These are phyloP conservation scores for Canna indica DNA, from an alignment of 176 grass and related monocot genomes.

Conservation along the genomic window DNA sequence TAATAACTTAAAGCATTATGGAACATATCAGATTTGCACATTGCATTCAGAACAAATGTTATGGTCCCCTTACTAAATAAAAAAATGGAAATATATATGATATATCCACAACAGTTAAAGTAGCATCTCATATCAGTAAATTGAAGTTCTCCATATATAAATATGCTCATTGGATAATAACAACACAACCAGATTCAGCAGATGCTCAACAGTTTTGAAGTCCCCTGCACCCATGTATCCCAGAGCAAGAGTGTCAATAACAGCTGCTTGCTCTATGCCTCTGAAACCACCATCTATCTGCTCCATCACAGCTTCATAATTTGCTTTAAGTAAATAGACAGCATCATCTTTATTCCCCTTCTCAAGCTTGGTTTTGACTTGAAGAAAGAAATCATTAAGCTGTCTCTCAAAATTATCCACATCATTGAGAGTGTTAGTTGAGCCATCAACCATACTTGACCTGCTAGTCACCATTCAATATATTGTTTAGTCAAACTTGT, in stretches of 20 bases:
- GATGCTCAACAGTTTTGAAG: constrained; percentile 20
- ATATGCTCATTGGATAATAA: not conserved
- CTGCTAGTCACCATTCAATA: constrained; percentile 21
- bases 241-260: constrained; percentile 34
- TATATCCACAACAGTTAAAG: not conserved
- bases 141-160: not conserved
- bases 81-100: not conserved
- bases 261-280: constrained; percentile 34
- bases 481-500: not conserved
- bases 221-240: constrained; percentile 25
- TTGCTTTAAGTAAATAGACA: constrained; percentile 27
- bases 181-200: constrained; percentile 18
- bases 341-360: constrained; percentile 23
- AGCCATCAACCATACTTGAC: constrained; percentile 22
- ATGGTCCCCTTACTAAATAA: not conserved
- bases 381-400: constrained; percentile 29
- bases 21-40: not conserved
- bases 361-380: constrained; percentile 28
- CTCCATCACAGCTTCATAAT: constrained; percentile 29
- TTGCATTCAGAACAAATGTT: not conserved
- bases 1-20: not conserved
- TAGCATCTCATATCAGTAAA: not conserved
- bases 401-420: constrained; percentile 18
- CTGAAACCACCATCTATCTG: constrained; percentile 26
- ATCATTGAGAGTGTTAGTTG: constrained; percentile 14